Conservation (phyloP, 345 rosid genomes). For the Syzygium aqueum region DNA sequence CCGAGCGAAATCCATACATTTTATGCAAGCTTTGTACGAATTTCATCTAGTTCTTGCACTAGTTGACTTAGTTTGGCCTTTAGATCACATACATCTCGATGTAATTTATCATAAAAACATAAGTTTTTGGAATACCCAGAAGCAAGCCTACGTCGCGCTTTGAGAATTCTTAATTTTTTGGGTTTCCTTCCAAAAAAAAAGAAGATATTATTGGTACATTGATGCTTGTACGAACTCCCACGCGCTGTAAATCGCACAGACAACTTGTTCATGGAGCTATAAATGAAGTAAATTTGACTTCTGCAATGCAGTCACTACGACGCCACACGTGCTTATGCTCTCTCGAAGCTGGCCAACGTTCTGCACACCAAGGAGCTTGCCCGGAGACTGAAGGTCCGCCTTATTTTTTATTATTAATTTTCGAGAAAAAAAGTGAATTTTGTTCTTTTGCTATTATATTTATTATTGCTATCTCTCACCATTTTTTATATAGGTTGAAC, state of each 20-base stretch:
- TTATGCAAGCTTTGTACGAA: neutral
- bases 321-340: conserved; percentile 97
- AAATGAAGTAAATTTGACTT: neutral
- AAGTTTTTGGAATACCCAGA: neutral
- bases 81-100: neutral
- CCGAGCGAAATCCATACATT: neutral
- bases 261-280: neutral
- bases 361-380: conserved; percentile 95
- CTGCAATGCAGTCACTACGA: conserved; percentile 45
- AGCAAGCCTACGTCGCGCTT: neutral
- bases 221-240: neutral
- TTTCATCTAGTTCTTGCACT: neutral
- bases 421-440: conserved; percentile 10
- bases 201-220: neutral
- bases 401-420: neutral
- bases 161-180: neutral
- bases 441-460: conserved; percentile 18
- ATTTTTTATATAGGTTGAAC: neutral
- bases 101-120: neutral
- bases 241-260: neutral
- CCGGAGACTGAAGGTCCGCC: conserved; percentile 52
- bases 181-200: neutral
- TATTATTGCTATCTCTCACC: neutral
- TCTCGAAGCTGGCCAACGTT: conserved; percentile 97
- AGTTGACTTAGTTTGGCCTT: neutral